These are phyloP conservation scores for Phaeosphaeria sp. DNA, from an alignment of 2,329 filamentous ascomycete species.

Conservation along the genomic window DNA sequence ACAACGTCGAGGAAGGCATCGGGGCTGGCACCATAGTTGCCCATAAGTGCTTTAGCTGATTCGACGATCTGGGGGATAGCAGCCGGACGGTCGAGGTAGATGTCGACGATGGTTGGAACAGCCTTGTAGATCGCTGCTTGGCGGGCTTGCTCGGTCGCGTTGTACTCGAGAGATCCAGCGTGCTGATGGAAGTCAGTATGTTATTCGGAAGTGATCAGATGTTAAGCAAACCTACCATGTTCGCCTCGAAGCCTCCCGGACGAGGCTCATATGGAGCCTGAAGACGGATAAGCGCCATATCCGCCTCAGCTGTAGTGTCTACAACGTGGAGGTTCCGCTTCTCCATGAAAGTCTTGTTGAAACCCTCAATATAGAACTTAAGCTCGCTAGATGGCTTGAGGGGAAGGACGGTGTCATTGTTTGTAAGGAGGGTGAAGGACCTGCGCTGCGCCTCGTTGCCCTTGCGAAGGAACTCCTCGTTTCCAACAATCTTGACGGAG, in stretches of 20 bases:
- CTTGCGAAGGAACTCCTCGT: constrained; percentile 50
- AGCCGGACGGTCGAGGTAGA: constrained; percentile 54
- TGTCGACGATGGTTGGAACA: constrained; percentile 52
- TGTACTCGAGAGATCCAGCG: constrained; percentile 52
- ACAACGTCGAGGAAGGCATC: constrained; percentile 55
- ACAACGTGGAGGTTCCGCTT: constrained; percentile 44
- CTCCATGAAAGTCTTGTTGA: constrained; percentile 42
- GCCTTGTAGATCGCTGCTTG: constrained; percentile 49
- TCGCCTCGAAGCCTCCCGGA: constrained; percentile 50
- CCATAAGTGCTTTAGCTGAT: constrained; percentile 47
- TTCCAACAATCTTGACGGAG: constrained; percentile 53
- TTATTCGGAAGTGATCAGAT: neutral
- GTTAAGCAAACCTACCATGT: constrained; percentile 24
- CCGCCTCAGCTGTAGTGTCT: constrained; percentile 46
- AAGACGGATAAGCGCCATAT: constrained; percentile 51
- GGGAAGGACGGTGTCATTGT: constrained; percentile 41
- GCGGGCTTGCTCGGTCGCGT: constrained; percentile 46
- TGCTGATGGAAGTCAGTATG: constrained; percentile 21
- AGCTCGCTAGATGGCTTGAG: constrained; percentile 21
- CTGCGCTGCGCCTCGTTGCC: constrained; percentile 49
- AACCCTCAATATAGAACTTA: constrained; percentile 47
- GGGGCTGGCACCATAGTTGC: constrained; percentile 49
- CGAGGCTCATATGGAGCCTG: constrained; percentile 51
- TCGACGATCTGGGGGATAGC: constrained; percentile 53
- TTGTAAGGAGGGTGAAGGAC: constrained; percentile 47